Evolutionary conservation across 108 stramenopile species (phyloP), one percentile per base, ranked within the genome.

Genomic region (Nannochloropsis gaditana): DNA sequence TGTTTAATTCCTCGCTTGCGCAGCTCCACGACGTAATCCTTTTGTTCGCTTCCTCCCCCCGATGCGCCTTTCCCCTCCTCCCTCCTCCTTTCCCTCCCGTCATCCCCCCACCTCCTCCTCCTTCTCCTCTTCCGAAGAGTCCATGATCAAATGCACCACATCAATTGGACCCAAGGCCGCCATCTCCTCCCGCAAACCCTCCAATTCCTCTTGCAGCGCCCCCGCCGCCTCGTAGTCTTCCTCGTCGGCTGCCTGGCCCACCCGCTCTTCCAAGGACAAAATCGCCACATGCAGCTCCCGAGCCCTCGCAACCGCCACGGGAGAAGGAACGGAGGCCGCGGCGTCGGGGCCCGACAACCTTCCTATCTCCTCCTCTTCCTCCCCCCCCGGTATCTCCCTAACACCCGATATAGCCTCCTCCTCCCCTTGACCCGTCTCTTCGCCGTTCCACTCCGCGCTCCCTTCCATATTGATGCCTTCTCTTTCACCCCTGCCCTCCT

Each of bases 71-170:
- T 31, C 31, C 47, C 15, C 47, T 15, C 15, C 47, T 15, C 15
- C 47, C 47, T 50, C 47, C 47, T 50, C 47, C 47, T 15, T 15
- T 15, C 15, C 47, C 47, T 50, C 47, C 47, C 47, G 11, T 15
- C 15, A 10, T n/a, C 8, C 59, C 59, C 59, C 59, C 6, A n/a
- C 59, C 59, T 73, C 8, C 59, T 73, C 59, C 59, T 73, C 59
- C 59, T 73, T n/a, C 59, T 73, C 59, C 59, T 73, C 59, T n/a
- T 73, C 59, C 59, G 15, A 15, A 15, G 59, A 73, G 59, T 73
- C 59, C 59, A 73, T 73, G n/a, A 73, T 73, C 59, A 73, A 73
- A 73, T 73, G 59, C 2, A 73, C n/a, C 59, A 73, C 59, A 73
- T 73, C 59, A n/a, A 73, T 73, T 15, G 59, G 59, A 73, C 59